phyloP scores from a whole-genome alignment of 192 early-diverging fungal species.

The Gonapodya sp. region DNA sequence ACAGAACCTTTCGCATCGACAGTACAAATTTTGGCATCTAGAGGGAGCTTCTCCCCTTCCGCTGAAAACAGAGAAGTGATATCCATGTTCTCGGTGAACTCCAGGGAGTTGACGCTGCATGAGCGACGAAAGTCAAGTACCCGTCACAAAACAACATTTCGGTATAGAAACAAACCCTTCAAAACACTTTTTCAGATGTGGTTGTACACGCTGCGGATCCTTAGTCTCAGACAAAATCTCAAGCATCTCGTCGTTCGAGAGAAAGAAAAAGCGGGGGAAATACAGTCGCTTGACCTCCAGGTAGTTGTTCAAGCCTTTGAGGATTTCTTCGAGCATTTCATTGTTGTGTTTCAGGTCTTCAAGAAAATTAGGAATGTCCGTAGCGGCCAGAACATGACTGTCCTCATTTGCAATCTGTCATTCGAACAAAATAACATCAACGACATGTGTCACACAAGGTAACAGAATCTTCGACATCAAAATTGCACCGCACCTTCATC shows the following conservation, averaged over 20 bases:
- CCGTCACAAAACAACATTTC: too few species aligned
- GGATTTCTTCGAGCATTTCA: constrained; percentile 41
- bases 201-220: constrained; percentile 51
- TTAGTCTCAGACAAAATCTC: constrained; percentile 59
- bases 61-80: constrained; percentile 41
- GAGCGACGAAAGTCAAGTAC: background rate
- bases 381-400: constrained; percentile 39
- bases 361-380: constrained; percentile 48
- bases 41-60: constrained; percentile 43
- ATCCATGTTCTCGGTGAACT: constrained; percentile 48
- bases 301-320: constrained; percentile 51
- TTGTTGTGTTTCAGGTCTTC: constrained; percentile 46
- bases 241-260: constrained; percentile 60
- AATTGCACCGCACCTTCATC: constrained; percentile 29
- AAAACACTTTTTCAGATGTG: constrained; percentile 58
- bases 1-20: constrained; percentile 53
- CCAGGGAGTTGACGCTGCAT: constrained; percentile 20
- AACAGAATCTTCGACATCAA: background rate
- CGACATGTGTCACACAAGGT: background rate
- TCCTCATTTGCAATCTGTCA: constrained; percentile 35
- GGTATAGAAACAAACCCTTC: constrained; percentile 55
- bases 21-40: constrained; percentile 43
- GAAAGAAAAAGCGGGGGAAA: constrained; percentile 56
- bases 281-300: constrained; percentile 48
- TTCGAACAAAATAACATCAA: constrained; percentile 9